Evolutionary conservation across 2,329 filamentous ascomycete genomes (phyloP), one percentile per base, ranked within the genome.

Genomic region (Peltaster fructicola): DNA sequence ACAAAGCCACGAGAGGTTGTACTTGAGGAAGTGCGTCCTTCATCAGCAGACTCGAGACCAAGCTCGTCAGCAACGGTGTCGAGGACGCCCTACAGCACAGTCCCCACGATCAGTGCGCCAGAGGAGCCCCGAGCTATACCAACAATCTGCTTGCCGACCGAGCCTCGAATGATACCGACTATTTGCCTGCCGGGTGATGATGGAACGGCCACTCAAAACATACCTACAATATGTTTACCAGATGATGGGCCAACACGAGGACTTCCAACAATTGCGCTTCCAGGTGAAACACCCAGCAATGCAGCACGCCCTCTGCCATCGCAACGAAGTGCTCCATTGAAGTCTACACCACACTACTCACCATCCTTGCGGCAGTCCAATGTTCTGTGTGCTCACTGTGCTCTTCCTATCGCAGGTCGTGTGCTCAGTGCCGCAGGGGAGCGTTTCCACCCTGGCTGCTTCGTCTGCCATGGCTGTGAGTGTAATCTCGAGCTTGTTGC

Each of bases 401-500:
- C 71, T 7, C 61, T 76, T 11, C 73, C 81, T 1, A 95, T 98
- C 37, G 72, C 88, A 30, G 88, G 88, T 3, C 78, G 85, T 29
- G 85, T 92, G 36, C 76, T 95, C 12, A 79, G 76, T 4, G 70
- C 92, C 5, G 73, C 72, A 2, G 81, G 81, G 14, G 62, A 66
- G 18, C 76, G 84, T 11, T 95, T 95, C 49, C 88, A 98, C 40
- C 84, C 88, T 0, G 70, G 82, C 36, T 98, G 88, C 52, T 95
- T 98, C 56, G 65, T 68, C 20, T 98, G 88, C 56, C 76, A 80
- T 48, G 66, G 78, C 31, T 98, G 88, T 49, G 72, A 74, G 15
- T 91, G 84, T 7, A 66, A 73, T 11, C 74, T 98, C 10, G 88
- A 98, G 54, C 85, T 82, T 27, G 78, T 98, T 29, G 88, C 91